Evolutionary conservation across 2,329 filamentous ascomycete species (phyloP).

Genomic region (Phoma sp.): DNA sequence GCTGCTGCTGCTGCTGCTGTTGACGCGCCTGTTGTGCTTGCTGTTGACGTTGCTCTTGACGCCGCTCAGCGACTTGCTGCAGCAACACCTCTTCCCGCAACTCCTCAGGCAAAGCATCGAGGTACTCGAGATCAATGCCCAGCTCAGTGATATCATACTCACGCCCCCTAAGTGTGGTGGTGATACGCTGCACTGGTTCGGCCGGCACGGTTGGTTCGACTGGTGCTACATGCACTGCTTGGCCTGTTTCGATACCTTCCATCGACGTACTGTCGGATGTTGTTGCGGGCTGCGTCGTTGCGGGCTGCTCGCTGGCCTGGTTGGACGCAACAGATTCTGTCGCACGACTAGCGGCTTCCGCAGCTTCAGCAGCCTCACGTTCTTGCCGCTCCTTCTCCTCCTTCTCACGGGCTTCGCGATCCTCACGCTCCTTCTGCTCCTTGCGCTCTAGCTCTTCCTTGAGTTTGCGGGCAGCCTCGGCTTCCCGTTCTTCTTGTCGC

Average conservation of each 20-base stretch:
- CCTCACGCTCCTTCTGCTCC: constrained; percentile 66
- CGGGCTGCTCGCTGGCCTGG: constrained; percentile 45
- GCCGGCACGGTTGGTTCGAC: constrained; percentile 45
- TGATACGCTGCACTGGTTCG: constrained; percentile 63
- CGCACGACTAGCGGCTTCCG: constrained; percentile 48
- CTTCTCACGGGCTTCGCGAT: constrained; percentile 60
- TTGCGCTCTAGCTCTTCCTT: constrained; percentile 68
- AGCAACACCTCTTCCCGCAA: constrained; percentile 95
- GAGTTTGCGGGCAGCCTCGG: constrained; percentile 70
- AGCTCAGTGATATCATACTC: constrained; percentile 92
- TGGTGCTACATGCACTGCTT: constrained; percentile 32
- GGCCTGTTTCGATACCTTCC: constrained; percentile 73
- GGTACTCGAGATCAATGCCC: constrained; percentile 92
- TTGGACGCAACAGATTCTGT: constrained; percentile 29
- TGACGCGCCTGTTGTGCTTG: constrained; percentile 20
- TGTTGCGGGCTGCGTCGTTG: constrained; percentile 48
- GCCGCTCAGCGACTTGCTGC: constrained; percentile 81
- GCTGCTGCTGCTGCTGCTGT: constrained; percentile 33
- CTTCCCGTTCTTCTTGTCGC: constrained; percentile 73
- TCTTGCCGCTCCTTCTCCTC: constrained; percentile 49
- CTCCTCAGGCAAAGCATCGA: constrained; percentile 96
- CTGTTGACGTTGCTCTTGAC: constrained; percentile 59
- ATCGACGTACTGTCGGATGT: constrained; percentile 62
- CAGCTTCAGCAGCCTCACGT: constrained; percentile 50
- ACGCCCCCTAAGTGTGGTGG: constrained; percentile 83